phyloP scores from a whole-genome alignment of 1,139 yeast species.

The Yamadazyma diddensiae region DNA sequence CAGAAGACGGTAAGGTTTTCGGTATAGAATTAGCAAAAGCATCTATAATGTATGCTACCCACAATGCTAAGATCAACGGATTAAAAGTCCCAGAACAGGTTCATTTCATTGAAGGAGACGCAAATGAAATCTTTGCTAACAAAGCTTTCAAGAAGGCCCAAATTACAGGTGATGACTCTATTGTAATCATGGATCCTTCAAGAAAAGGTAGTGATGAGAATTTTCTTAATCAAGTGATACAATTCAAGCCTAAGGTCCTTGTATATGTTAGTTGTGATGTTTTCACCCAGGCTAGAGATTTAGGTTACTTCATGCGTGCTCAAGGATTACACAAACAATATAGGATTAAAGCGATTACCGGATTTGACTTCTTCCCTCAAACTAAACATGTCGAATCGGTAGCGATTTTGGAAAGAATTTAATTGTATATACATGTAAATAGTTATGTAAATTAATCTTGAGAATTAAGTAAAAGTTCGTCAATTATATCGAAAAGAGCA shows the following conservation, averaged over 20 bases:
- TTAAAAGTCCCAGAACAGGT: constrained; percentile 26
- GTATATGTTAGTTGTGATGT: constrained; percentile 47
- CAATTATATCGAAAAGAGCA: constrained; percentile 51
- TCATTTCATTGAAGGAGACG: constrained; percentile 37
- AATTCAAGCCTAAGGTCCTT: constrained; percentile 36
- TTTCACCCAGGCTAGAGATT: constrained; percentile 46
- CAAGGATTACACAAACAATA: constrained; percentile 22
- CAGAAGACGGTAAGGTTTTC: constrained; percentile 32
- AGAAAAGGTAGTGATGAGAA: constrained; percentile 38
- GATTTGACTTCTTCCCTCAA: constrained; percentile 50
- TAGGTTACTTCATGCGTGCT: constrained; percentile 26
- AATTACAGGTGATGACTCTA: constrained; percentile 30
- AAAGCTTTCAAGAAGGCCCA: constrained; percentile 22
- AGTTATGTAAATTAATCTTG: constrained; percentile 1
- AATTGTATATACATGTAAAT: constrained; percentile 6
- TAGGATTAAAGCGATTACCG: constrained; percentile 29
- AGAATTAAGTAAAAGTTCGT: constrained; percentile 26
- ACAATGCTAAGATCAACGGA: constrained; percentile 40
- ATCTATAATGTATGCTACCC: constrained; percentile 36
- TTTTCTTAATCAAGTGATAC: constrained; percentile 34
- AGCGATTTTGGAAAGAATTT: constrained; percentile 29
- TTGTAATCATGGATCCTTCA: constrained; percentile 47
- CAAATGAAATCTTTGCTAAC: constrained; percentile 32
- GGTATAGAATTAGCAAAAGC: constrained; percentile 40
- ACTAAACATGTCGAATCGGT: constrained; percentile 47